A percentile compares a stretch with the other conserved stretches of the same genome.
Evolutionary conservation across 169 alveolate genomes (phyloP).

Genomic region (Eimeria tenella): DNA sequence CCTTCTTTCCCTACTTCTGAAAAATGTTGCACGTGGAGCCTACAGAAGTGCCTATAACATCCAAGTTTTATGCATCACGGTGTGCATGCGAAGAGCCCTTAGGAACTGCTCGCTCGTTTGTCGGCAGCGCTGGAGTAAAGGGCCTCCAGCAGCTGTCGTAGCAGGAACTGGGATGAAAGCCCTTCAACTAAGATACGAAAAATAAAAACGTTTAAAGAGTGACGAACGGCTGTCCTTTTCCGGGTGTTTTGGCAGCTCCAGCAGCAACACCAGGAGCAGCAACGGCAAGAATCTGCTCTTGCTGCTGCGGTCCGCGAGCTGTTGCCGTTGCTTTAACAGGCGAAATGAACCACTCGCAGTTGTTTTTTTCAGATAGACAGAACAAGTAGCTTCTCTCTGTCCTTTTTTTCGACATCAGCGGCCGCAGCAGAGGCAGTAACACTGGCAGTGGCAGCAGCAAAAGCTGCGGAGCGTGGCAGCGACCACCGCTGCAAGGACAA

Average conservation of each 20-base stretch:
- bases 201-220: too few species aligned
- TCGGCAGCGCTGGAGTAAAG: conserved; percentile 61
- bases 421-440: background rate
- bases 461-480: background rate
- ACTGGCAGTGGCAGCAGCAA: background rate
- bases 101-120: conserved; percentile 32
- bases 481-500: background rate
- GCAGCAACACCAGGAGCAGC: conserved; percentile 30
- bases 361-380: background rate
- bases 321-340: background rate
- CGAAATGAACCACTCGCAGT: background rate
- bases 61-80: background rate
- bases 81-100: conserved; percentile 53
- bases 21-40: too few species aligned
- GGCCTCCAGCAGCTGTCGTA: conserved; percentile 5
- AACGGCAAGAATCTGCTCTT: conserved; percentile 42
- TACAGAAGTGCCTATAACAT: too few species aligned
- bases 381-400: background rate
- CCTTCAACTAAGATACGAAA: background rate
- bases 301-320: background rate
- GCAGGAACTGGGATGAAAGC: background rate
- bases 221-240: background rate
- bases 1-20: too few species aligned
- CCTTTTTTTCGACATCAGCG: background rate
- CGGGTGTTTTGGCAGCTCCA: background rate